These are phyloP conservation scores for Boletellus ananiceps DNA, from an alignment of 768 basidiomycete species.

Conservation along the genomic window DNA sequence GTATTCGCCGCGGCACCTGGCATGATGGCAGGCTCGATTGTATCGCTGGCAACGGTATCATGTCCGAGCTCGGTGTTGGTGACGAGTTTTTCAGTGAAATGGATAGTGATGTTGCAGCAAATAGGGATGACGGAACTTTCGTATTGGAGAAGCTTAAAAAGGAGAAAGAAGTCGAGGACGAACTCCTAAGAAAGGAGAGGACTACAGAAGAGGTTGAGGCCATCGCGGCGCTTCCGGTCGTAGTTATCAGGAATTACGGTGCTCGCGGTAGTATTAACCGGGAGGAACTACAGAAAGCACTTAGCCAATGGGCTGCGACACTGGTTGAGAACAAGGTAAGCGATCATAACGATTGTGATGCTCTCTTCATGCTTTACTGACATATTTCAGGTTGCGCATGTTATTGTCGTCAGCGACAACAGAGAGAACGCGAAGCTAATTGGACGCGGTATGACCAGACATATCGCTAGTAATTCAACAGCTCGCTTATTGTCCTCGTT, in stretches of 20 bases:
- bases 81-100: conserved; percentile 52
- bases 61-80: conserved; percentile 81
- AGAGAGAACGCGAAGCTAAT: conserved; percentile 82
- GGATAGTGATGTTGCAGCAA: conserved; percentile 27
- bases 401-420: conserved; percentile 86
- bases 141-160: conserved; percentile 18
- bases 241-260: conserved; percentile 80
- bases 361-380: not conserved
- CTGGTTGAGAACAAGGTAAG: conserved; percentile 76
- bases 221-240: conserved; percentile 70
- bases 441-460: conserved; percentile 55
- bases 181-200: conserved; percentile 28
- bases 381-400: conserved; percentile 73
- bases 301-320: conserved; percentile 82
- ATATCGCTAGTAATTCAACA: not conserved
- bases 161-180: conserved; percentile 31
- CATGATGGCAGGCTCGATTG: conserved; percentile 86
- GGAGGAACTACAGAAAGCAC: conserved; percentile 67
- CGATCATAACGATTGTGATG: not conserved
- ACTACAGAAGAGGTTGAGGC: conserved; percentile 45
- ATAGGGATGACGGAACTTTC: conserved; percentile 3
- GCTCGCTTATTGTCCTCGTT: not conserved
- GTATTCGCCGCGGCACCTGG: conserved; percentile 63
- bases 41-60: conserved; percentile 80
- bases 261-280: conserved; percentile 49